Evolutionary conservation across 192 early-diverging fungal genomes (phyloP).

Genomic region (Coemansia sp.): DNA sequence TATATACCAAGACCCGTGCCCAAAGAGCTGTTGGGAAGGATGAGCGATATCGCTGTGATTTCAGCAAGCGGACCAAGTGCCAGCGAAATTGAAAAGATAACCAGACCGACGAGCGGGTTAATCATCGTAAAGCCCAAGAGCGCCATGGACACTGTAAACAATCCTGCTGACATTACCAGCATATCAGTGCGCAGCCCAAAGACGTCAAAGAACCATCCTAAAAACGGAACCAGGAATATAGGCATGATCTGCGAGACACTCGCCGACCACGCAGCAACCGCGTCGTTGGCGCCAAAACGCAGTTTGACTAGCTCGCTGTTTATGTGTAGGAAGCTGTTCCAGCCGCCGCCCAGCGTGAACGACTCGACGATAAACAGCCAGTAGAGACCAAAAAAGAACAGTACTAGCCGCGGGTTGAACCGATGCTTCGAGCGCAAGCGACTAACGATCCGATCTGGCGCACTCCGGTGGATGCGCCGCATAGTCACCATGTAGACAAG

Average conservation of each 20-base stretch:
- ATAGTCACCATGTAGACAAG: constrained; percentile 68
- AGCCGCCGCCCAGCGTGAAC: constrained; percentile 64
- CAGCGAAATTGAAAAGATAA: constrained; percentile 63
- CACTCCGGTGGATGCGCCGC: constrained; percentile 37
- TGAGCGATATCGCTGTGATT: constrained; percentile 65
- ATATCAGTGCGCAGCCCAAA: constrained; percentile 64
- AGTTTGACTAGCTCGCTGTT: constrained; percentile 77
- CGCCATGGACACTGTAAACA: constrained; percentile 45
- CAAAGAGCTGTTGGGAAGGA: constrained; percentile 61
- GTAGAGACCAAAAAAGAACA: constrained; percentile 64
- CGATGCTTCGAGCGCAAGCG: constrained; percentile 54
- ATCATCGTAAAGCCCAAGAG: constrained; percentile 64
- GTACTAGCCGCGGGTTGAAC: constrained; percentile 61
- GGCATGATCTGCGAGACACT: constrained; percentile 72
- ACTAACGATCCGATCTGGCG: constrained; percentile 22
- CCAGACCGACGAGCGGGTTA: constrained; percentile 60
- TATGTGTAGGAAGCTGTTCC: constrained; percentile 71
- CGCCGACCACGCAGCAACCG: constrained; percentile 67
- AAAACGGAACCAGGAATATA: constrained; percentile 69
- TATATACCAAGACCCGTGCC: constrained; percentile 67
- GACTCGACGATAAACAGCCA: constrained; percentile 66
- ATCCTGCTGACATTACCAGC: constrained; percentile 37
- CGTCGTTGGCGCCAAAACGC: constrained; percentile 66
- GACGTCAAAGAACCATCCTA: constrained; percentile 72
- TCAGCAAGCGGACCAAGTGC: constrained; percentile 65